phyloP scores from a whole-genome alignment of 1,284 basidiomycete species.

The Boletus albobrunnescens region DNA sequence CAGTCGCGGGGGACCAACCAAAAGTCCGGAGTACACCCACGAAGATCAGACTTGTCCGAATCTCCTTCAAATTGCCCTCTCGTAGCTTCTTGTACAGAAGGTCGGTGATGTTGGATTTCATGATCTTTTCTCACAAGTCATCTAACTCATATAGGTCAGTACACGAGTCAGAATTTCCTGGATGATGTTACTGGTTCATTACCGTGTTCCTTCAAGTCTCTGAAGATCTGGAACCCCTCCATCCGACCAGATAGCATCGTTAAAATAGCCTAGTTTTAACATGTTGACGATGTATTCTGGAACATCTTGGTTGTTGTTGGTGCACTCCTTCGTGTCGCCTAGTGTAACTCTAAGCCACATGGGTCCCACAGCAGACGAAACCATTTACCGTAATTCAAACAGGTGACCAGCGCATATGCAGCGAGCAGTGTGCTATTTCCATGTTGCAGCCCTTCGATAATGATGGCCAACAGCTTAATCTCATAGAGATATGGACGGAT shows the following conservation, averaged over 20 bases:
- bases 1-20: background rate
- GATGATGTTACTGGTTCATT: background rate
- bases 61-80: constrained; percentile 11
- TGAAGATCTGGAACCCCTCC: constrained; percentile 29
- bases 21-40: constrained; percentile 21
- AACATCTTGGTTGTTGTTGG: constrained; percentile 7
- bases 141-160: constrained; percentile 13
- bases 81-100: constrained; percentile 19
- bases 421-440: constrained; percentile 9
- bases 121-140: constrained; percentile 16
- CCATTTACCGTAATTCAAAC: constrained; percentile 11
- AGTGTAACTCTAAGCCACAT: background rate
- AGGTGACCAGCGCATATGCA: constrained; percentile 6
- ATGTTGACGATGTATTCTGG: constrained; percentile 22
- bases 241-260: constrained; percentile 25
- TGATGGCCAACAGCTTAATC: background rate
- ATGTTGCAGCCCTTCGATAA: constrained; percentile 8
- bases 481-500: background rate
- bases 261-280: constrained; percentile 25
- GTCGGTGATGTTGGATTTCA: constrained; percentile 10
- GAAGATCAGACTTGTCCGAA: constrained; percentile 22
- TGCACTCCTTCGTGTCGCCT: constrained; percentile 17
- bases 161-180: background rate
- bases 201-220: constrained; percentile 22
- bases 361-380: background rate